Percentiles rank a stretch among this genome's conserved stretches.
These are phyloP conservation scores for Eleusine indica DNA, from an alignment of 176 grass and related monocot species.

Conservation along the genomic window DNA sequence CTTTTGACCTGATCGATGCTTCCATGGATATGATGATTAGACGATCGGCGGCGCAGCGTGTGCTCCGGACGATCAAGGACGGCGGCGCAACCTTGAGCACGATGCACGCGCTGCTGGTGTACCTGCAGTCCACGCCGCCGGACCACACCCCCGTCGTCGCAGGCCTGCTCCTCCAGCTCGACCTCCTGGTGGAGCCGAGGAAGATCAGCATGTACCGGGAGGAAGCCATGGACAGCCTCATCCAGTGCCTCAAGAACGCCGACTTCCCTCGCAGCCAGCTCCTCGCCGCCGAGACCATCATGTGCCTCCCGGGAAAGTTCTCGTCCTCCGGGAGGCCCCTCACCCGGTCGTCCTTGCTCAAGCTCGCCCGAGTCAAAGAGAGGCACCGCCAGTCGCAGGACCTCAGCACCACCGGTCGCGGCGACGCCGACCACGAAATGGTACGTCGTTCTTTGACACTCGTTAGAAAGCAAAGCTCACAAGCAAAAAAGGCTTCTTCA, in stretches of 20 bases:
- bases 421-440: conserved; percentile 45
- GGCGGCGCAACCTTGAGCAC: conserved; percentile 53
- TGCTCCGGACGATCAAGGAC: conserved; percentile 58
- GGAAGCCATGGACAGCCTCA: conserved; percentile 58
- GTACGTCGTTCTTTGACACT: conserved; percentile 5
- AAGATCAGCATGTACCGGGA: conserved; percentile 77
- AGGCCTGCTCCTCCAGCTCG: conserved; percentile 73
- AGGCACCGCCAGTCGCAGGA: conserved; percentile 53
- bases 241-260: conserved; percentile 58
- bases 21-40: conserved; percentile 6
- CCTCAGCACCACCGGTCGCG: conserved; percentile 4
- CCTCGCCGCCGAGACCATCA: conserved; percentile 67
- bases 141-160: conserved; percentile 57
- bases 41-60: conserved; percentile 45
- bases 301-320: conserved; percentile 61
- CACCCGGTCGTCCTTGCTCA: conserved; percentile 55
- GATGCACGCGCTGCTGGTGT: conserved; percentile 72
- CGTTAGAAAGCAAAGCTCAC: too few relatives aligned
- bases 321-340: conserved; percentile 67
- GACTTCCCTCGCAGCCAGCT: conserved; percentile 62
- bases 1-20: too few relatives aligned
- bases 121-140: conserved; percentile 53
- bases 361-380: conserved; percentile 63
- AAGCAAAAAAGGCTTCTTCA: too few relatives aligned
- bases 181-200: conserved; percentile 74